These are phyloP conservation scores for Saccharomycopsis capsularis DNA, from an alignment of 805 yeast genomes.

Conservation along the genomic window DNA sequence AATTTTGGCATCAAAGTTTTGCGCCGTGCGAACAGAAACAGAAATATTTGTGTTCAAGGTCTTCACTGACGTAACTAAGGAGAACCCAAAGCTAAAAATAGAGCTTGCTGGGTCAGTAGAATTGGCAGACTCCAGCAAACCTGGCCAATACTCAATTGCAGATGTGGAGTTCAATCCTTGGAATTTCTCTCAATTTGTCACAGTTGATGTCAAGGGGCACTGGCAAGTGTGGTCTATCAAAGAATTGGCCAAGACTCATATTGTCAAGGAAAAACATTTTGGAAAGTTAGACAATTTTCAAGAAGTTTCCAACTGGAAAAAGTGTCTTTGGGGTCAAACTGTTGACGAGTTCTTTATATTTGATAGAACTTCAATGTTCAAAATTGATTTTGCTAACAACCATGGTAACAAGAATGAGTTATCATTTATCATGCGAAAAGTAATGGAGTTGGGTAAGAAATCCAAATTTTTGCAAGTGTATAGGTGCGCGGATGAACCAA, in stretches of 20 bases:
- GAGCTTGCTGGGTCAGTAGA: background rate
- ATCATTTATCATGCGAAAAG: background rate
- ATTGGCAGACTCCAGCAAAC: background rate
- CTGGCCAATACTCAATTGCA: conserved; percentile 31
- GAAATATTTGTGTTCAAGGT: conserved; percentile 32
- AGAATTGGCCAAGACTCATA: background rate
- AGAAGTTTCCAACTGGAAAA: conserved; percentile 52
- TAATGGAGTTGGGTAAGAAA: too few species aligned
- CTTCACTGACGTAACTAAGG: conserved; percentile 4
- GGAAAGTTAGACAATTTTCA: conserved; percentile 36
- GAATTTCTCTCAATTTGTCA: conserved; percentile 33
- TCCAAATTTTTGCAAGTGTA: conserved; percentile 33
- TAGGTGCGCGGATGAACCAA: conserved; percentile 26
- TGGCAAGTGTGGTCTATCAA: conserved; percentile 36
- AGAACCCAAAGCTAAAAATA: conserved; percentile 19
- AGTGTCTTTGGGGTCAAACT: conserved; percentile 39
- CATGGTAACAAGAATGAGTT: background rate
- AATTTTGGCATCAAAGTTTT: conserved; percentile 23
- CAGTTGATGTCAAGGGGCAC: conserved; percentile 48
- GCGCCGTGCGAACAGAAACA: conserved; percentile 35
- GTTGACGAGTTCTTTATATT: conserved; percentile 29
- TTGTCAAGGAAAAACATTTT: background rate
- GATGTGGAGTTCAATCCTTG: conserved; percentile 42
- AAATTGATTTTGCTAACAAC: too few species aligned
- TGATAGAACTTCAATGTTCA: conserved; percentile 35